Base-by-base conservation (phyloP, 306 rosid species). In the Oxytropis ochrocephala region DNA sequence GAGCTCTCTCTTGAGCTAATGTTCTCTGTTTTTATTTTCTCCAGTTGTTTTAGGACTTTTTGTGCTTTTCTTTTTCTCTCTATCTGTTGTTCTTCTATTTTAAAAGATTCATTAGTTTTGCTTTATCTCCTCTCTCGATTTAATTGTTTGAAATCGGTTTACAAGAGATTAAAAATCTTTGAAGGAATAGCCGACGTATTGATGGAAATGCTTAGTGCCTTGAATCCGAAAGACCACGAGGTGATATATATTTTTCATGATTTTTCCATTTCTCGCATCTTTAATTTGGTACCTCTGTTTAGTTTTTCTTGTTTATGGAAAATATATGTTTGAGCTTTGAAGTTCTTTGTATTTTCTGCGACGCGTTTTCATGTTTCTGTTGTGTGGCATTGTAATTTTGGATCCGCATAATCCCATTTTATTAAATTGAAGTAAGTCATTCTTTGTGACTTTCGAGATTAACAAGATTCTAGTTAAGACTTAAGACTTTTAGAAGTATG, bases 191-290 rank as follows among this genome's bases (percentile, higher is more conserved):
- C 91, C 36, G 92, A 89, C 83, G 89, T 95, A 48, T 85, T 95
- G 81, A 81, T 78, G 79, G 99, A 95, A 72, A 95, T 95, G 91
- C 96, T 95, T 59, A 77, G 79, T 62, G 97, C 90, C 18, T 84
- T 91, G 90, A 92, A 84, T 82, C 89, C 88, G 35, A 86, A 84
- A 80, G 91, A 78, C 38, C 85, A 86, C 18, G 81, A 83, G 97
- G 99, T 91, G 76, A 69, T 73, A 36, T 50, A 42, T 55, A 60
- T 24, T 48, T 21, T 46, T 29, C 12, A 14, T 39, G 19, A 32
- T 49, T 4, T 29, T 70, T 39, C 72, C 56, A 62, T 54, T n/a
- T n/a, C n/a, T n/a, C n/a, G n/a, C n/a, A n/a, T n/a, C n/a, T n/a
- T n/a, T n/a, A n/a, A n/a, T n/a, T 52, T 47, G 67, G 48, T 69